Conservation (phyloP, 441 rosid genomes). For the Biscutella laevigata region DNA sequence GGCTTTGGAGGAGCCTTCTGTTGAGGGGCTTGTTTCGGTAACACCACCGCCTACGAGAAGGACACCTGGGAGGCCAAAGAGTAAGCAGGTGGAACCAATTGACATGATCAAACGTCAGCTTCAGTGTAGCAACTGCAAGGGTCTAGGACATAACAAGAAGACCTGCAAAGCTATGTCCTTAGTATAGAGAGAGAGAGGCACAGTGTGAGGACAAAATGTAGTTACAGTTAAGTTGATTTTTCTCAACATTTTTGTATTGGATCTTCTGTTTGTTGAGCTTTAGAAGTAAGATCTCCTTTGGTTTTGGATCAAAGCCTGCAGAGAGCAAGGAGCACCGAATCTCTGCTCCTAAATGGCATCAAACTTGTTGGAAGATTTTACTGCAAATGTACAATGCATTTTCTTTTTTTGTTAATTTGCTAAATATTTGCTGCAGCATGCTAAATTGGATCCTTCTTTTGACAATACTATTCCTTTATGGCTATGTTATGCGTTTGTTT, state of each 20-base stretch:
- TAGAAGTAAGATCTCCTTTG: neutral
- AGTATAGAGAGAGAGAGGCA: neutral
- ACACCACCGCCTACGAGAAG: constrained; percentile 58
- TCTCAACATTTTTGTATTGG: neutral
- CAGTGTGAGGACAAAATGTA: neutral
- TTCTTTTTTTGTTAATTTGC: neutral
- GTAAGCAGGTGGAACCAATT: constrained; percentile 40
- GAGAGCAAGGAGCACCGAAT: neutral
- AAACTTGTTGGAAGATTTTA: neutral
- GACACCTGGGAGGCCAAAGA: constrained; percentile 56
- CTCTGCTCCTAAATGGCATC: neutral
- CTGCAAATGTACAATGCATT: neutral
- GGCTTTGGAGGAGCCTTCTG: constrained; percentile 17
- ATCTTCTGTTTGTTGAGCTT: neutral
- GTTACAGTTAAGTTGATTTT: constrained; percentile 2
- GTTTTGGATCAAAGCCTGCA: neutral
- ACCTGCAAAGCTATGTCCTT: constrained; percentile 45
- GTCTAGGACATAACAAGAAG: constrained; percentile 66
- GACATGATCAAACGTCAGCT: constrained; percentile 58
- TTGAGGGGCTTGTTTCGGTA: constrained; percentile 30
- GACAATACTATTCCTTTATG: too few species aligned
- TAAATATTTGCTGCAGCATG: too few species aligned
- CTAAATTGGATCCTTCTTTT: too few species aligned
- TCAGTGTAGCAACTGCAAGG: constrained; percentile 77
- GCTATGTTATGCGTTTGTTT: too few species aligned